phyloP scores from a whole-genome alignment of 148 eudicot genomes.

The Beta vulgaris region DNA sequence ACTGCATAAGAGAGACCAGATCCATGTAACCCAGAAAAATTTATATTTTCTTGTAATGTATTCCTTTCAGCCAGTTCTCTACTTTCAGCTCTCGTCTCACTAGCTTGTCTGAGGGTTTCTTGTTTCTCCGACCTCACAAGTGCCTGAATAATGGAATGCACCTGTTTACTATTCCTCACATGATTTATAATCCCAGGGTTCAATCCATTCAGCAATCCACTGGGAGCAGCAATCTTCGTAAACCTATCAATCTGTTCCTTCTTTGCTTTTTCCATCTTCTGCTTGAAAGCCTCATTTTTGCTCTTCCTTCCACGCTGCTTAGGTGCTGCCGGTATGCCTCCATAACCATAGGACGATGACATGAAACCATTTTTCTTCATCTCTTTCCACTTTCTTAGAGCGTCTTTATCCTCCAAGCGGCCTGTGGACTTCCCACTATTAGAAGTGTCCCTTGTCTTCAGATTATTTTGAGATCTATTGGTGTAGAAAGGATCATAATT shows the following conservation, averaged over 20 bases:
- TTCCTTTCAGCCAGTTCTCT: constrained; percentile 32
- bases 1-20: constrained; percentile 26
- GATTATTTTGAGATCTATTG: constrained; percentile 29
- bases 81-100: constrained; percentile 26
- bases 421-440: constrained; percentile 66
- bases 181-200: constrained; percentile 96
- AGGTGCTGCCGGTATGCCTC: constrained; percentile 53
- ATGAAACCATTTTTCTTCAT: constrained; percentile 89
- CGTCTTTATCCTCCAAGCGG: constrained; percentile 49
- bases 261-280: constrained; percentile 79
- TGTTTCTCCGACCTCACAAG: constrained; percentile 60
- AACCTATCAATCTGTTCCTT: constrained; percentile 84
- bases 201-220: constrained; percentile 78
- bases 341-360: constrained; percentile 52
- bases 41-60: constrained; percentile 30
- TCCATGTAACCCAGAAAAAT: constrained; percentile 20
- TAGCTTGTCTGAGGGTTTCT: constrained; percentile 39
- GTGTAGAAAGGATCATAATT: constrained; percentile 41
- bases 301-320: constrained; percentile 68
- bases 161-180: constrained; percentile 89
- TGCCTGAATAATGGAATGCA: constrained; percentile 80
- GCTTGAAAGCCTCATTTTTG: constrained; percentile 60
- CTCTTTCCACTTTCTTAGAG: constrained; percentile 68
- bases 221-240: constrained; percentile 84
- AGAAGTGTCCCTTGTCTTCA: constrained; percentile 43